Percentiles rank a stretch among this genome's conserved stretches.
Conservation (phyloP, 805 yeast genomes). For the Wickerhamomyces queroliae region DNA sequence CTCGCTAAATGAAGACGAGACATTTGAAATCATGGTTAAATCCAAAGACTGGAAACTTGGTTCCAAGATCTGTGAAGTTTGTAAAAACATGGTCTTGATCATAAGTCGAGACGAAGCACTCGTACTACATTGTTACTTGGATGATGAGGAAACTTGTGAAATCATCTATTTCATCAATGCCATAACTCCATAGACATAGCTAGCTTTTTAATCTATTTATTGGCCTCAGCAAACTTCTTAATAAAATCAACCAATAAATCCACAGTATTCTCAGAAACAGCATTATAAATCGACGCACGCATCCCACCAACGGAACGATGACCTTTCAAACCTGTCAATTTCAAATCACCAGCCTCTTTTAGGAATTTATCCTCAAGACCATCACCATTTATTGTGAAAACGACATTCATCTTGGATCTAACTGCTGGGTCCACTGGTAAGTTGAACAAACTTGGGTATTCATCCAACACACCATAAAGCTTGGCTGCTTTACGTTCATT, state of each 20-base stretch:
- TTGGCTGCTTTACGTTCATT: slow-evolving; percentile 57
- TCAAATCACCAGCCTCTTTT: slow-evolving; percentile 51
- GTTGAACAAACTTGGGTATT: slow-evolving; percentile 56
- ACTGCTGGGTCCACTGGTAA: slow-evolving; percentile 57
- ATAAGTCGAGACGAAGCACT: slow-evolving; percentile 53
- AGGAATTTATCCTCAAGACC: slow-evolving; percentile 68
- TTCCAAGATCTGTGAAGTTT: slow-evolving; percentile 50
- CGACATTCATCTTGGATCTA: slow-evolving; percentile 91
- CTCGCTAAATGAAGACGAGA: slow-evolving; percentile 25
- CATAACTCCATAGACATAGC: slow-evolving; percentile 7
- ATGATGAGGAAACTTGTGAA: slow-evolving; percentile 59
- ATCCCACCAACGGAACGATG: slow-evolving; percentile 97
- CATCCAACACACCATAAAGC: slow-evolving; percentile 62
- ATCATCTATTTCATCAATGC: slow-evolving; percentile 52
- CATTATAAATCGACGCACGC: slow-evolving; percentile 90
- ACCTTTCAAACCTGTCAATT: slow-evolving; percentile 81
- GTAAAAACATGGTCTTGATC: slow-evolving; percentile 55
- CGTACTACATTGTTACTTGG: slow-evolving; percentile 61
- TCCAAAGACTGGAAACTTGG: slow-evolving; percentile 68
- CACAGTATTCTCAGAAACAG: slow-evolving; percentile 62
- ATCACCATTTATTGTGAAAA: slow-evolving; percentile 66
- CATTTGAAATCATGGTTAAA: slow-evolving; percentile 43
- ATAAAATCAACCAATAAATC: slow-evolving; percentile 51
- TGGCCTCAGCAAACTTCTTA: slow-evolving; percentile 48
- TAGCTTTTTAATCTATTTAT: slow-evolving; percentile 12